phyloP scores from a whole-genome alignment of 495 filamentous ascomycete species.

The Pyrenopolyporus hunteri region DNA sequence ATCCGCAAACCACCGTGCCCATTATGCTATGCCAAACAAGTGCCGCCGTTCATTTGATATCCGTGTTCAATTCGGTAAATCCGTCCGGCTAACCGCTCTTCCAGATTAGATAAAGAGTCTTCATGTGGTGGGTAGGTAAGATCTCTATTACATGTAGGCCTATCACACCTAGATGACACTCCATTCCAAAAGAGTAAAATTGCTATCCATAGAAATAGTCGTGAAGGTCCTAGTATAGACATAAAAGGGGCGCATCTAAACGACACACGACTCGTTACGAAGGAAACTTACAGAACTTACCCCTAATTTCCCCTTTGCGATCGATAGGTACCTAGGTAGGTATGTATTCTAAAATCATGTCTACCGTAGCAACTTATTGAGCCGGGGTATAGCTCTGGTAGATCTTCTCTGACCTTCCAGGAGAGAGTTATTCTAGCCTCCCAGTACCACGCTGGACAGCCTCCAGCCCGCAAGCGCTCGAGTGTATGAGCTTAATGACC shows the following conservation, averaged over 20 bases:
- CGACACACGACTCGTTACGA: conserved; percentile 44
- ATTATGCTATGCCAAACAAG: too few species aligned
- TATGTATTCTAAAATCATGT: conserved; percentile 60
- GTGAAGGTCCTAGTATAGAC: conserved; percentile 22
- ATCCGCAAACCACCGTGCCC: too few species aligned
- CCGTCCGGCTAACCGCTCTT: too few species aligned
- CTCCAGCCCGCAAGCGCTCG: conserved; percentile 43
- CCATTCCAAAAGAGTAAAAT: too few species aligned
- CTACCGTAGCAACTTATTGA: conserved; percentile 47
- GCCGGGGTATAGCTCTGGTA: conserved; percentile 47
- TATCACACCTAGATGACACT: too few species aligned
- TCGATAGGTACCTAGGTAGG: conserved; percentile 42
- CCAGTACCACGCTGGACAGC: conserved; percentile 54
- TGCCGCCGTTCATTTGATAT: too few species aligned
- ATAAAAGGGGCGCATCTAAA: conserved; percentile 24
- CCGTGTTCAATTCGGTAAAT: too few species aligned
- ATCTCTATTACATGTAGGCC: too few species aligned
- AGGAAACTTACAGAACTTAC: conserved; percentile 52
- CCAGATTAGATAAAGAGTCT: too few species aligned
- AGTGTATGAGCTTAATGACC: conserved; percentile 39
- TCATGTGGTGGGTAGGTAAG: too few species aligned
- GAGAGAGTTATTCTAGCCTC: conserved; percentile 51
- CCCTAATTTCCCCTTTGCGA: conserved; percentile 46
- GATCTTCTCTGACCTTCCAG: conserved; percentile 51
- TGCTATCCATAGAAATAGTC: conserved; percentile 12